Evolutionary conservation across 179 eudicot genomes (phyloP).

Genomic region (Carnegiea gigantea): DNA sequence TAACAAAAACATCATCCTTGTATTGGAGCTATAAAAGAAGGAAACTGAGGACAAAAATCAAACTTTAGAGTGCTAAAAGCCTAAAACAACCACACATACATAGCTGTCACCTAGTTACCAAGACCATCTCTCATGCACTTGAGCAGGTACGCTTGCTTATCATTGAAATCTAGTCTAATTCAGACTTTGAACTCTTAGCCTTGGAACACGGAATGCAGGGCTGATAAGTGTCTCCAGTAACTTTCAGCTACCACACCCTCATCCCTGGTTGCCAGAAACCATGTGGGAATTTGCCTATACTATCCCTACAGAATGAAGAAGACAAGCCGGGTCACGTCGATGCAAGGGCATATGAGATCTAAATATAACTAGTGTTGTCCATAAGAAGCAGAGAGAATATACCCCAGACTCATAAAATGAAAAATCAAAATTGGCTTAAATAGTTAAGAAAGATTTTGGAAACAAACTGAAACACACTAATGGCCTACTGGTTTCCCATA

Average conservation of each 20-base stretch:
- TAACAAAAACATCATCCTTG: background rate
- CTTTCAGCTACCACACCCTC: background rate
- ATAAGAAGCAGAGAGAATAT: background rate
- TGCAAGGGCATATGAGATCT: background rate
- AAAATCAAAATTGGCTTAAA: background rate
- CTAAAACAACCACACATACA: background rate
- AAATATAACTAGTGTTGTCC: background rate
- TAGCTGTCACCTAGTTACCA: background rate
- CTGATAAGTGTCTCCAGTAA: background rate
- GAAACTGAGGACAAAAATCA: background rate
- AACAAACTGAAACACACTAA: too few relatives aligned
- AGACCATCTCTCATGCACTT: background rate
- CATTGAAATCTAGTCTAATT: background rate
- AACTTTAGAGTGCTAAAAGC: background rate
- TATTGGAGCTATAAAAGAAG: background rate
- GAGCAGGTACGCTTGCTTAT: background rate
- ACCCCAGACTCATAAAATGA: background rate
- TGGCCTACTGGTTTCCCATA: too few relatives aligned
- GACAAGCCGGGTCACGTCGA: background rate
- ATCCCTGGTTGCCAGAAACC: background rate
- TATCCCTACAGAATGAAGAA: background rate
- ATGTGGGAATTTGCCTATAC: background rate
- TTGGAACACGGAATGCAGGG: background rate
- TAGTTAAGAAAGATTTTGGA: background rate
- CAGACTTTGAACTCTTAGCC: background rate